phyloP scores from a whole-genome alignment of 2,329 filamentous ascomycete species.

The Arthroderma sp. region DNA sequence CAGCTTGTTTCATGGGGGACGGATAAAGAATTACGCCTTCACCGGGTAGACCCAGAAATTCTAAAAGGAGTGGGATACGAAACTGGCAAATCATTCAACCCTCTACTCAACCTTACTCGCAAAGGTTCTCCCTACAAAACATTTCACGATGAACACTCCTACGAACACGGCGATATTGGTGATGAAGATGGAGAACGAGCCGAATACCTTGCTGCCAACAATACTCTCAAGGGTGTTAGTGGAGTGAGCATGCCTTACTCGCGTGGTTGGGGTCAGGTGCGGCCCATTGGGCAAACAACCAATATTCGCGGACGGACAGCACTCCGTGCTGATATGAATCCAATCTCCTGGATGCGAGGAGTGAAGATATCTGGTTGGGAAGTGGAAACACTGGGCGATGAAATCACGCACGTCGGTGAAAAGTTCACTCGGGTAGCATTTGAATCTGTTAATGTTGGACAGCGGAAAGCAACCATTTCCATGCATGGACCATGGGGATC shows the following conservation, averaged over 20 bases:
- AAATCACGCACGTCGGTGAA: constrained; percentile 49
- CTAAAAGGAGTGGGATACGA: constrained; percentile 60
- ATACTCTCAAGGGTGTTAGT: constrained; percentile 34
- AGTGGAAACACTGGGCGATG: constrained; percentile 46
- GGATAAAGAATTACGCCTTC: constrained; percentile 69
- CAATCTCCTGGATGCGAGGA: constrained; percentile 54
- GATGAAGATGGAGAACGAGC: neutral
- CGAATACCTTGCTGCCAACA: constrained; percentile 16
- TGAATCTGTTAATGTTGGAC: constrained; percentile 45
- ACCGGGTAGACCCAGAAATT: constrained; percentile 55
- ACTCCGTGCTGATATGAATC: constrained; percentile 41
- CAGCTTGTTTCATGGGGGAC: constrained; percentile 89
- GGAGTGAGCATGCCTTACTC: constrained; percentile 43
- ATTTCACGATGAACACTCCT: constrained; percentile 48
- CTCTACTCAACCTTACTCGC: constrained; percentile 61
- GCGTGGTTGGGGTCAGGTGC: constrained; percentile 35
- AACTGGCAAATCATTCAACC: constrained; percentile 53
- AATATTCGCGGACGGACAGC: constrained; percentile 39
- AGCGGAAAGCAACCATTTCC: constrained; percentile 43
- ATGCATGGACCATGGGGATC: constrained; percentile 50
- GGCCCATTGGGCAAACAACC: constrained; percentile 37
- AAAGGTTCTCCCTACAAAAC: constrained; percentile 75
- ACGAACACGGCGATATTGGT: neutral
- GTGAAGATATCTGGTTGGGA: constrained; percentile 48
- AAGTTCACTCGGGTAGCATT: constrained; percentile 51